Conservation (phyloP, 2,329 filamentous ascomycete genomes). For the Xylariaceae sp. region DNA sequence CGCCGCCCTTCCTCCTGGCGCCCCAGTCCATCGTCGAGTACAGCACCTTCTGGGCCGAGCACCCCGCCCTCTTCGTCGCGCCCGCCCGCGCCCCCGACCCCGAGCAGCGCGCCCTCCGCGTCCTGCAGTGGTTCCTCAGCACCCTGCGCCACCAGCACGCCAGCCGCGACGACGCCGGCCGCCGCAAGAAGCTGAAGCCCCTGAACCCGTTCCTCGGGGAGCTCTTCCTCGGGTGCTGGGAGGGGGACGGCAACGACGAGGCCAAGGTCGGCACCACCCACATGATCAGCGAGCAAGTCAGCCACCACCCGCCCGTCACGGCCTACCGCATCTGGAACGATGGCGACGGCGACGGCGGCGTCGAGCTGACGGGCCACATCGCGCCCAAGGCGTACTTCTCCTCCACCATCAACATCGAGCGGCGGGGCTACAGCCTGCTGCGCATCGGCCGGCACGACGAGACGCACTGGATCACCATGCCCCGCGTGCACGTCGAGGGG, state of each 20-base stretch:
- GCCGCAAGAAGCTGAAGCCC: constrained; percentile 89
- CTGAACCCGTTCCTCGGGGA: constrained; percentile 95
- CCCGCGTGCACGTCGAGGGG: constrained; percentile 87
- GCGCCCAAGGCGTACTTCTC: constrained; percentile 95
- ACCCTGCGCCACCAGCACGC: constrained; percentile 85
- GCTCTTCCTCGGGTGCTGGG: constrained; percentile 89
- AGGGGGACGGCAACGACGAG: constrained; percentile 60
- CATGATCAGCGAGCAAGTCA: constrained; percentile 90
- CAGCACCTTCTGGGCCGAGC: constrained; percentile 78
- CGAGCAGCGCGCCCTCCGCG: constrained; percentile 75
- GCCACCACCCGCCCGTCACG: constrained; percentile 90
- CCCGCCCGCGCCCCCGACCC: constrained; percentile 76
- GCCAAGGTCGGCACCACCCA: constrained; percentile 77
- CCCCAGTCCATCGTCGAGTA: constrained; percentile 75
- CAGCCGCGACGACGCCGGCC: constrained; percentile 69
- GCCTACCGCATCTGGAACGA: constrained; percentile 90
- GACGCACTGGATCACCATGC: constrained; percentile 81
- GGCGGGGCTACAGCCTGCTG: constrained; percentile 83
- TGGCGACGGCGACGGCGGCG: constrained; percentile 75
- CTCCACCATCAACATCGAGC: constrained; percentile 90
- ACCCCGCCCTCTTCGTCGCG: constrained; percentile 73
- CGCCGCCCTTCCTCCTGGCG: constrained; percentile 78
- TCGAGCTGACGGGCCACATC: constrained; percentile 83
- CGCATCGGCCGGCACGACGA: constrained; percentile 48
- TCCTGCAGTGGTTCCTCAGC: constrained; percentile 95